Base-by-base conservation (phyloP, 2,329 filamentous ascomycete genomes). In the Kalaharituber pfeilii region DNA sequence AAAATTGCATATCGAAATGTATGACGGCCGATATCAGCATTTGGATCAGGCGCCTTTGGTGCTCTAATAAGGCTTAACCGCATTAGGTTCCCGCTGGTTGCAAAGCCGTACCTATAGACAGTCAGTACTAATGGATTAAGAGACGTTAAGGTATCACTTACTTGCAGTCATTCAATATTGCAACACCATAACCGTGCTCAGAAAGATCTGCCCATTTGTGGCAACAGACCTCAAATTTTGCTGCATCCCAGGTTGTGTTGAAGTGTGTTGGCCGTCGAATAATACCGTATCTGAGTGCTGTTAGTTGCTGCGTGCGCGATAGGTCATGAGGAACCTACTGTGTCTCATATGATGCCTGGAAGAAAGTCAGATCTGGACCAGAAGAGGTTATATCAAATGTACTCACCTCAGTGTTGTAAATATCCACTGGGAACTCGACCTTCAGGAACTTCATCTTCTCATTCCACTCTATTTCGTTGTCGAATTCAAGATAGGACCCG, bases 401-500 rank as follows among this genome's bases (percentile, higher is more conserved):
- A 13, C 81, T 85, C 28, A 91, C 91, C 69, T 95, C 87, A 0
- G 83, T 94, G 69, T 89, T 95, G 62, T 80, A 78, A 59, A 96
- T 76, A 64, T 93, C 82, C 59, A 95, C 88, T 0, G 91, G 89
- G 70, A 98, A 98, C 67, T 98, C 91, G 51, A 96, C 89, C 73
- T 98, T 98, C 65, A 98, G 77, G 74, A 96, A 96, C 66, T 91
- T 94, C 82, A 91, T 95, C 11, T 80, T 86, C 69, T 98, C 91
- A 62, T 82, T 84, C 91, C 91, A 98, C 66, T 95, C 86, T n/a
- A 96, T 85, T 62, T 93, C 86, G 51, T 82, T 83, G 39, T 79
- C 76, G 59, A 89, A 80, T 60, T 93, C 84, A 15, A 96, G 76
- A 60, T 79, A 81, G 0, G 81, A 82, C 28, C 78, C 76, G 29